Base-by-base conservation (phyloP, 805 yeast species). In the Danielia reshetovae region DNA sequence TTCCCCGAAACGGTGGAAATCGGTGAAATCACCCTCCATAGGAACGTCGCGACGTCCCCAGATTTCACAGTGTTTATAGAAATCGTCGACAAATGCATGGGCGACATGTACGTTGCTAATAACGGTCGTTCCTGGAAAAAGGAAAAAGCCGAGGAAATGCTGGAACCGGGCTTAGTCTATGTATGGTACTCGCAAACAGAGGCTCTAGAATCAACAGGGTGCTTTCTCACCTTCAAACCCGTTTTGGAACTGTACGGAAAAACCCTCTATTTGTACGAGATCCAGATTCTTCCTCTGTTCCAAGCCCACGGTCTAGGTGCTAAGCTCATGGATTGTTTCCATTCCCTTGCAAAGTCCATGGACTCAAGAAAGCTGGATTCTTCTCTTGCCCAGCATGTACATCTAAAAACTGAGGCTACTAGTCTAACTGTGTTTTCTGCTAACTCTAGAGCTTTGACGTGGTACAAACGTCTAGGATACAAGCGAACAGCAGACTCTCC, bases 201-300 rank as follows among this genome's bases (percentile, higher is more conserved):
- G 2, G 36, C 30, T 2, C 27, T 43, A 5, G 38, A 39, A n/a
- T 24, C 68, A 1, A 50, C 55, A 2, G 77, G 69, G 1, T n/a
- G n/a, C n/a, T 76, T 77, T 40, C 27, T 74, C 9, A 73, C 81
- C 1, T 49, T 74, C 34, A 64, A 65, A 42, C 34, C 71, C n/a
- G 68, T 73, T 0, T 22, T 42, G 7, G 77, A 74, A 32, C 57
- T 59, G 18, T 66, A 53, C 7, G 42, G 45, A 4, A 40, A 48
- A 6, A 52, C 60, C 11, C 36, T 78, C 7, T 79, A 77, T 43
- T 56, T 79, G 7, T 79, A 75, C 43, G 85, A 79, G 48, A 71
- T 79, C 24, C 85, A 79, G 35, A 52, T 78, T 0, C 19, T 37
- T 2, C 59, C 61, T 1, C 11, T 30, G 8, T 60, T 42, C 36